Evolutionary conservation across 495 filamentous ascomycete genomes (phyloP).

Genomic region (Durotheca rogersii): DNA sequence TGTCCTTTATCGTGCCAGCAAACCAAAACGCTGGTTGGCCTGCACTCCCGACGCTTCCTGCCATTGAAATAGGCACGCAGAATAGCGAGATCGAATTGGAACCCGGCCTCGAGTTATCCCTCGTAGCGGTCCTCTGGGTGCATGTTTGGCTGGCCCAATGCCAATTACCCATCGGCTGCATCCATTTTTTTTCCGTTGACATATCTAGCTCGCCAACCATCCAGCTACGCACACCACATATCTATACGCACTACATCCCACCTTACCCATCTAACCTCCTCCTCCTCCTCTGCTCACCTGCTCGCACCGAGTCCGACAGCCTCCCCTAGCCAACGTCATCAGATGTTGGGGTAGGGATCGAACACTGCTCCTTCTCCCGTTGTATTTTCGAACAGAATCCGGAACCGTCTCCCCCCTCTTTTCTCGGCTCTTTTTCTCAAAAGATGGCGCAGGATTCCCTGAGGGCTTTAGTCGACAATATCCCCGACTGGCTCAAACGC

Average conservation of each 20-base stretch:
- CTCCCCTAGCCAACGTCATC: conserved; percentile 25
- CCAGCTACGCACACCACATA: too few relatives aligned
- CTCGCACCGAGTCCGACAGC: conserved; percentile 9
- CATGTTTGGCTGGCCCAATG: conserved; percentile 20
- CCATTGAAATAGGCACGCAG: conserved; percentile 3
- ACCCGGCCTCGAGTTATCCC: background rate
- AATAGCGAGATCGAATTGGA: conserved; percentile 1
- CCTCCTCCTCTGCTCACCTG: conserved; percentile 32
- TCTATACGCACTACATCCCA: too few relatives aligned
- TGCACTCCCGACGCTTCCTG: background rate
- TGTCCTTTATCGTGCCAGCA: conserved; percentile 11
- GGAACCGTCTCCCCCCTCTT: too few relatives aligned
- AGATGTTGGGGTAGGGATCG: conserved; percentile 19
- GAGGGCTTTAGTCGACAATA: conserved; percentile 59
- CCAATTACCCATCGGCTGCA: conserved; percentile 10
- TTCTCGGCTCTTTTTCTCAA: conserved; percentile 1
- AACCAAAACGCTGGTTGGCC: conserved; percentile 12
- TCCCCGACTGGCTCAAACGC: conserved; percentile 67
- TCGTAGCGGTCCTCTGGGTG: conserved; percentile 6
- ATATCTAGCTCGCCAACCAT: conserved; percentile 12
- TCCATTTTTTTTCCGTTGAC: conserved; percentile 10
- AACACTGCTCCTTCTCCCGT: conserved; percentile 3
- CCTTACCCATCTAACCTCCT: background rate
- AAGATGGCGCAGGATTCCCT: conserved; percentile 61
- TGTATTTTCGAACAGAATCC: background rate